Percentiles rank a stretch among this genome's conserved stretches.
Evolutionary conservation across 768 basidiomycete genomes (phyloP).

Genomic region (Termitomyces sp.): DNA sequence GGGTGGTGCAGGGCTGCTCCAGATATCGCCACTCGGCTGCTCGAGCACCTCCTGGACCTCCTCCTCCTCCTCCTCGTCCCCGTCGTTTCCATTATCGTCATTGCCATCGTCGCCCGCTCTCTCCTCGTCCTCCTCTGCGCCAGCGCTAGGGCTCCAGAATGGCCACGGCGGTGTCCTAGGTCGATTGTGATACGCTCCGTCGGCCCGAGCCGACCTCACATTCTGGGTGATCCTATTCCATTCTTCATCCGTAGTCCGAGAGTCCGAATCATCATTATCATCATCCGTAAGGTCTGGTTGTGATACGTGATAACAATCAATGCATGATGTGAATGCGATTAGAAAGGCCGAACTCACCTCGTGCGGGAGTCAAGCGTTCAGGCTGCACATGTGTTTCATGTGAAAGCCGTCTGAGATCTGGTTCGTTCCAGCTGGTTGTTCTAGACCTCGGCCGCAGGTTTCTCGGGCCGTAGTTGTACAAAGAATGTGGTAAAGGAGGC

Average conservation of each 20-base stretch:
- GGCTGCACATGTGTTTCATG: conserved; percentile 1
- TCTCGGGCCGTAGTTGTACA: conserved; percentile 9
- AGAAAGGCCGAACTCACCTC: conserved; percentile 3
- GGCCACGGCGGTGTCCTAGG: not conserved
- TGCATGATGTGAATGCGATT: not conserved
- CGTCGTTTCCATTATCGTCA: not conserved
- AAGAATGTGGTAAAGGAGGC: conserved; percentile 17
- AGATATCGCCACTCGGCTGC: not conserved
- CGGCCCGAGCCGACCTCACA: not conserved
- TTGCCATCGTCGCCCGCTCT: not conserved
- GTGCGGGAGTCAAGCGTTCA: conserved; percentile 1
- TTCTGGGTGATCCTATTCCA: conserved; percentile 2
- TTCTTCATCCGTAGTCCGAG: not conserved
- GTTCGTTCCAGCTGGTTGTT: conserved; percentile 6
- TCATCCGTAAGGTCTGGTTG: not conserved
- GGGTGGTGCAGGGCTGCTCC: conserved; percentile 9
- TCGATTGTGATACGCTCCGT: not conserved
- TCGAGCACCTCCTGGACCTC: conserved; percentile 4
- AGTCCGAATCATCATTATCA: not conserved
- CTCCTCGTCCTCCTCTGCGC: not conserved
- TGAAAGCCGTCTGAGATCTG: conserved; percentile 7
- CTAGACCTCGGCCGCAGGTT: conserved; percentile 4
- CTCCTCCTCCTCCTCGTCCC: conserved; percentile 1
- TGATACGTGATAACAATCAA: not conserved
- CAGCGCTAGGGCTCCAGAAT: conserved; percentile 1